These are phyloP conservation scores for Macrolepiota dolichaula DNA, from an alignment of 768 basidiomycete species.

Conservation along the genomic window DNA sequence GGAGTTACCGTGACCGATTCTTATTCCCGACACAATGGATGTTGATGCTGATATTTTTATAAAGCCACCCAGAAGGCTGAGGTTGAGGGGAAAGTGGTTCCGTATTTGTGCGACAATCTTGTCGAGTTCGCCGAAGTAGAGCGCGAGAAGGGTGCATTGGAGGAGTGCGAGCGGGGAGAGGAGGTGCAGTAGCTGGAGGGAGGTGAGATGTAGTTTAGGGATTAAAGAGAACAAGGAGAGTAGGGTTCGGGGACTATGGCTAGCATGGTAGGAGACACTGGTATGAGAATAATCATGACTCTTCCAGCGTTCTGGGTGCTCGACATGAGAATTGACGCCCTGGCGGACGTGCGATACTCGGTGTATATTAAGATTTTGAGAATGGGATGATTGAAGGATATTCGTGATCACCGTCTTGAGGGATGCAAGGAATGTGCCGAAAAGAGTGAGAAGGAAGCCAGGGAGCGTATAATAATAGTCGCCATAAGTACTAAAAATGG, in stretches of 20 bases:
- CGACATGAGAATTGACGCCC: neutral
- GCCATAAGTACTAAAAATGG: constrained; percentile 74
- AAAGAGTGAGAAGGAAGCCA: constrained; percentile 83
- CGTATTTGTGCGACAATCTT: neutral
- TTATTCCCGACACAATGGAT: neutral
- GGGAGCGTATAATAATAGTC: constrained; percentile 89
- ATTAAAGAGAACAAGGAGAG: constrained; percentile 14
- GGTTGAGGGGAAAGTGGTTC: constrained; percentile 12
- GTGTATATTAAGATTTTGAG: neutral
- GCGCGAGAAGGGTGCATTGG: constrained; percentile 78
- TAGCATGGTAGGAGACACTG: neutral
- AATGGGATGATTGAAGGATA: constrained; percentile 40
- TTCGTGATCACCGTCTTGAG: constrained; percentile 93
- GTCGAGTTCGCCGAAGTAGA: constrained; percentile 76
- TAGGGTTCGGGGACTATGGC: neutral
- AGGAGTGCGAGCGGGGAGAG: constrained; percentile 92
- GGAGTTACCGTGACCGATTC: neutral
- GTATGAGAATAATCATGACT: constrained; percentile 4
- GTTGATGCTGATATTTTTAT: constrained; percentile 25
- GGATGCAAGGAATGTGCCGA: constrained; percentile 90
- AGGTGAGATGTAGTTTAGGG: constrained; percentile 36
- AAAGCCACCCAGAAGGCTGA: too few relatives aligned
- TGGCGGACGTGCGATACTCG: neutral
- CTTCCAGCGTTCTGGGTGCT: neutral
- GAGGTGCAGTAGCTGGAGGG: constrained; percentile 83